These are phyloP conservation scores for Coniochaeta sp. DNA, from an alignment of 2,329 filamentous ascomycete species.

Conservation along the genomic window DNA sequence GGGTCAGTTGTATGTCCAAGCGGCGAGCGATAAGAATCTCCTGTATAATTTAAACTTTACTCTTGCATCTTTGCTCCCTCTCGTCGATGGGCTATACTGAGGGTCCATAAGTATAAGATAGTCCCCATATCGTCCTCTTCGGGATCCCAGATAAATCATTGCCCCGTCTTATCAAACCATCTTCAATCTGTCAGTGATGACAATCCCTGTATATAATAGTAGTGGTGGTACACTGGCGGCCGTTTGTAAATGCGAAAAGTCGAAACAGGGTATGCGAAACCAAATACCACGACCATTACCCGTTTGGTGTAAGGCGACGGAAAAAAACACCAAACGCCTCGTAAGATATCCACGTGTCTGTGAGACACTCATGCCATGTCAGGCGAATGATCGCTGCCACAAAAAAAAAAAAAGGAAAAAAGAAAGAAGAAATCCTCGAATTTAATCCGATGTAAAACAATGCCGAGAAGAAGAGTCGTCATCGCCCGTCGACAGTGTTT, in stretches of 20 bases:
- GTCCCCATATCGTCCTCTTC: not conserved
- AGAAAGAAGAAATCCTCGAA: not conserved
- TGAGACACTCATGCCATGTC: not conserved
- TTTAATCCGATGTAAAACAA: not conserved
- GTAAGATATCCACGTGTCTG: not conserved
- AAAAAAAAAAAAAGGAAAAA: too few relatives aligned
- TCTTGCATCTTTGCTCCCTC: not conserved
- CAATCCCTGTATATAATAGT: conserved; percentile 1
- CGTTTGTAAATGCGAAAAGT: not conserved
- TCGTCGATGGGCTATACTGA: not conserved
- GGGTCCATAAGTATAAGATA: not conserved
- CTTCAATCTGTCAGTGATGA: not conserved
- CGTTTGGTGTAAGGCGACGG: not conserved
- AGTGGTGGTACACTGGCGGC: not conserved
- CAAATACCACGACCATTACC: not conserved
- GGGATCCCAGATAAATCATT: too few relatives aligned
- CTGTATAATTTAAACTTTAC: too few relatives aligned
- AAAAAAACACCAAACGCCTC: not conserved
- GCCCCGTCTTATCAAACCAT: too few relatives aligned
- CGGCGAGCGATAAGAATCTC: too few relatives aligned
- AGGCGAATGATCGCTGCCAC: not conserved
- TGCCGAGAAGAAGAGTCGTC: not conserved
- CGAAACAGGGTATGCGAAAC: not conserved
- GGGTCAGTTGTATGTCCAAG: too few relatives aligned
- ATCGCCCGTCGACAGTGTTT: not conserved